Base-by-base conservation (phyloP, 73 alveolate genomes). In the Paraurostyla sp. region DNA sequence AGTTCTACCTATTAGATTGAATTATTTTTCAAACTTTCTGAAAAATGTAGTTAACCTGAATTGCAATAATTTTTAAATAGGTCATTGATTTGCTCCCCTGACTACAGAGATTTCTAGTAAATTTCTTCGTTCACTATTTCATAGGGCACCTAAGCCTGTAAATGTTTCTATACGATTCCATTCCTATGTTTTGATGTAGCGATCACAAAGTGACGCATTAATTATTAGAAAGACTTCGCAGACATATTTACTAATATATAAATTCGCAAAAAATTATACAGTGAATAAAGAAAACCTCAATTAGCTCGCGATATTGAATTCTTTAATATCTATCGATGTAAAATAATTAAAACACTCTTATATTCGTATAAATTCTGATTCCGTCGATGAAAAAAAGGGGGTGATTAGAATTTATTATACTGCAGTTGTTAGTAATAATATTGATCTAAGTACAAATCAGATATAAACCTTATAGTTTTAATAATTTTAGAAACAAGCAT, bases 241-340 rank as follows among this genome's bases (percentile, higher is more conserved):
- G 80, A 62, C 80, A 62, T 62, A 32, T 15, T 62, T 62, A 62
- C 46, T 32, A 62, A 62, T 32, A 62, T 62, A 62, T 9, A 52
- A 18, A 18, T 18, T 52, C 23, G 69, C 69, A 25, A 52, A 18
- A 9, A 52, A 20, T 52, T 45, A 45, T 45, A 11, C 16, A 45
- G n/a, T n/a, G n/a, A n/a, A n/a, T n/a, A n/a, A n/a, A n/a, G n/a
- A n/a, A n/a, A n/a, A n/a, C n/a, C n/a, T n/a, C n/a, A n/a, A n/a
- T n/a, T n/a, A n/a, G n/a, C n/a, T n/a, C n/a, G n/a, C n/a, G n/a
- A n/a, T n/a, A n/a, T n/a, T n/a, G n/a, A n/a, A n/a, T n/a, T n/a
- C n/a, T n/a, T n/a, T n/a, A n/a, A n/a, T n/a, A n/a, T n/a, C n/a
- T n/a, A n/a, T n/a, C n/a, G n/a, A n/a, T n/a, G n/a, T n/a, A n/a